Evolutionary conservation across 371 early-diverging fungal species (phyloP), one percentile per base, ranked within the genome.

Genomic region (Mortierella sp.): DNA sequence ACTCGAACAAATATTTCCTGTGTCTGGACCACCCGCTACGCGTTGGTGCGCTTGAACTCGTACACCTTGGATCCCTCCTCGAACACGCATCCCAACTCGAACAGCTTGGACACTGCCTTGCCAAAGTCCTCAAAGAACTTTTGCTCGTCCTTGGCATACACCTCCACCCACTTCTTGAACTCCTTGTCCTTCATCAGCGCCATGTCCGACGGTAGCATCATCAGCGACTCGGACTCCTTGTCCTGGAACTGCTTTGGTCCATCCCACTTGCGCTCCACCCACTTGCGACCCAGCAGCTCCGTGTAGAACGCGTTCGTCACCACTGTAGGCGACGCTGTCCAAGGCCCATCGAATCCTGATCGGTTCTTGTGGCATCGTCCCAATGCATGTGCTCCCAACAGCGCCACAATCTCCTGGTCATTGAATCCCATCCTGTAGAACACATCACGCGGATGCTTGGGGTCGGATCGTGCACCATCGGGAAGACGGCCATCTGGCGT

Each of bases 371-470:
- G 98, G 84, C 96, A 96, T 48, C 96, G 87, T n/a, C 97, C 97
- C 9, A 97, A 76, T 3, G 91, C 86, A 79, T 97, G 98, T 24
- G 91, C 96, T 44, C 98, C 98, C 24, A 83, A 46, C 54, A 96
- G 83, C 7, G 95, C 95, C 40, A 92, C 93, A 67, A 95, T 95
- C 73, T 97, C 98, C 73, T 92, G 94, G 82, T 96, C 97, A 79
- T 92, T 88, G 81, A 96, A 94, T 39, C 95, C 94, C 96, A 96
- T 96, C 56, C 94, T 88, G 83, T 94, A 90, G 80, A 96, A 97
- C 57, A 94, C 79, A 57, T 90, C 85, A 34, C 93, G 88, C 41
- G 89, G 79, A 79, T 93, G 93, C 28, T 83, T 63, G 62, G 89
- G 76, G 44, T 88, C 92, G 3, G 66, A 49, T 71, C 92, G 79